Conservation (phyloP, 495 filamentous ascomycete genomes). For the Hypoxylon lienhwacheense region DNA sequence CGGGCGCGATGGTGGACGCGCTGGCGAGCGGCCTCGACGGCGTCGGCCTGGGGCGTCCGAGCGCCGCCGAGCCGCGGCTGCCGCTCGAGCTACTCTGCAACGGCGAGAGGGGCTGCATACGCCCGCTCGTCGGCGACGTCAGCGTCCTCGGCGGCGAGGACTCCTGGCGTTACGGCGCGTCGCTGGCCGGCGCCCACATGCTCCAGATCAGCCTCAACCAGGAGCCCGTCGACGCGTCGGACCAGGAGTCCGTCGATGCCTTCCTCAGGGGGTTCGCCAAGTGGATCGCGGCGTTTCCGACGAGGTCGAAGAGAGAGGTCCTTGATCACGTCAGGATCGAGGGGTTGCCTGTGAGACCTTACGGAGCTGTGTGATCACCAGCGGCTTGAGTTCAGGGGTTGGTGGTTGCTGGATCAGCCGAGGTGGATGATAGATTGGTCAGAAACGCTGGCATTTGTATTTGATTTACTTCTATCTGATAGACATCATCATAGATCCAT, state of each 20-base stretch:
- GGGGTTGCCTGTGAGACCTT: constrained; percentile 3
- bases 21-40: constrained; percentile 57
- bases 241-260: constrained; percentile 5
- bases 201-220: constrained; percentile 55
- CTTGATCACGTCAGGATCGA: constrained; percentile 25
- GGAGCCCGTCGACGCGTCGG: constrained; percentile 52
- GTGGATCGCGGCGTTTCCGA: constrained; percentile 18
- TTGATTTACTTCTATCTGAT: too few relatives aligned
- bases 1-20: constrained; percentile 63
- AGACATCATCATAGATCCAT: too few relatives aligned
- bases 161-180: constrained; percentile 15
- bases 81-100: constrained; percentile 53
- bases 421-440: too few relatives aligned
- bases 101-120: constrained; percentile 49
- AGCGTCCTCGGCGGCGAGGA: constrained; percentile 18
- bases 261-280: constrained; percentile 22
- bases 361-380: constrained; percentile 1
- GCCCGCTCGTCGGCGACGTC: constrained; percentile 31
- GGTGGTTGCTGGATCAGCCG: background rate
- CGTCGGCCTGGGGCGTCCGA: constrained; percentile 57
- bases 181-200: constrained; percentile 38
- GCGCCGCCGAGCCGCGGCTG: constrained; percentile 55
- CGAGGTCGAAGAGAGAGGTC: constrained; percentile 20
- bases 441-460: too few relatives aligned
- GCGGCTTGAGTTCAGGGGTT: background rate